phyloP scores from a whole-genome alignment of 768 basidiomycete species.

The Lentinus brumalis region DNA sequence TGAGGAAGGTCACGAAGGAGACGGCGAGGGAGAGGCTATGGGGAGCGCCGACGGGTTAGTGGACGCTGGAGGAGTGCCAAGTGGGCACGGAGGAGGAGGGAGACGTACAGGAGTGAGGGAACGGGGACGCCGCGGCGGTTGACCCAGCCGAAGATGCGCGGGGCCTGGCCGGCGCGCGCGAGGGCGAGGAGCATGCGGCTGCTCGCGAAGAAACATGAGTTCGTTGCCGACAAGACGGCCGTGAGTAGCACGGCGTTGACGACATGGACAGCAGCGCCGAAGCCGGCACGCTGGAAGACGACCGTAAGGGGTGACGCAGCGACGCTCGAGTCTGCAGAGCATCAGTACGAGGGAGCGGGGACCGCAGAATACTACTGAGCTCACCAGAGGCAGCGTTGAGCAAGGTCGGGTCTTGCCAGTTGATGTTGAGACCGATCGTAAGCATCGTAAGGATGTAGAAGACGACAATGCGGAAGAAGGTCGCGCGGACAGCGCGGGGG shows the following conservation, averaged over 20 bases:
- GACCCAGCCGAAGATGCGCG: constrained; percentile 62
- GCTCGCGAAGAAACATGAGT: constrained; percentile 67
- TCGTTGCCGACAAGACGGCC: constrained; percentile 64
- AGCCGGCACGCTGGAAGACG: constrained; percentile 62
- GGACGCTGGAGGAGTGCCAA: not conserved
- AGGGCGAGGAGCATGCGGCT: constrained; percentile 62
- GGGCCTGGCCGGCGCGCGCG: constrained; percentile 67
- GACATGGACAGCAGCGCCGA: constrained; percentile 61
- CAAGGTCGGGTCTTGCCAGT: constrained; percentile 56
- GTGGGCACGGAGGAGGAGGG: not conserved
- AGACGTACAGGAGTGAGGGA: constrained; percentile 44
- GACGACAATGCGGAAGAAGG: constrained; percentile 64
- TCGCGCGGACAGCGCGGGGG: constrained; percentile 56
- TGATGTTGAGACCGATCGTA: constrained; percentile 67
- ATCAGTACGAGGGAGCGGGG: too few species aligned
- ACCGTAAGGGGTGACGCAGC: constrained; percentile 65
- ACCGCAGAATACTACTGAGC: too few species aligned
- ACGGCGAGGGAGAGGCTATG: constrained; percentile 49
- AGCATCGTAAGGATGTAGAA: constrained; percentile 68
- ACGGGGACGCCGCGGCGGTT: constrained; percentile 66
- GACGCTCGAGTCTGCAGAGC: constrained; percentile 48
- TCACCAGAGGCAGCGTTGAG: constrained; percentile 47
- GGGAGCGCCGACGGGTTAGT: not conserved
- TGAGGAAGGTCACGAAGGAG: constrained; percentile 53
- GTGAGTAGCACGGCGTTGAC: constrained; percentile 70